A percentile compares a stretch with the other conserved stretches of the same genome.
Conservation (phyloP, 2,329 filamentous ascomycete genomes). For the Ustulina deusta region DNA sequence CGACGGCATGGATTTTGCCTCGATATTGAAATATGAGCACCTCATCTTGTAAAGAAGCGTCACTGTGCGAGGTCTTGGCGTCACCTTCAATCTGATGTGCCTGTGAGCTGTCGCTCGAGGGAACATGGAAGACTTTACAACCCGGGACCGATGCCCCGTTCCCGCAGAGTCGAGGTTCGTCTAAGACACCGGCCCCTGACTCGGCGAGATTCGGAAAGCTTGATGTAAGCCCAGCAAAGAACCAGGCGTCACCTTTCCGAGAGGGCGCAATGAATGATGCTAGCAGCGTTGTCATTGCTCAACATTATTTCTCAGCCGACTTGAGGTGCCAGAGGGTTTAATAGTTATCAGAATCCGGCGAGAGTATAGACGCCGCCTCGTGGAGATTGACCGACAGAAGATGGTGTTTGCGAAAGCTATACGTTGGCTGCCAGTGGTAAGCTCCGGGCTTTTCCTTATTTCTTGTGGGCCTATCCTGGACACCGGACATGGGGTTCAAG, state of each 20-base stretch:
- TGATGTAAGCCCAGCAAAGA: conserved; percentile 65
- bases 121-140: conserved; percentile 70
- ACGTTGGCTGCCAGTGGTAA: not conserved
- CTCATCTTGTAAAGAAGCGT: conserved; percentile 63
- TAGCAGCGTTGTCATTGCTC: conserved; percentile 34
- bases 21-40: conserved; percentile 74
- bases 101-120: conserved; percentile 54
- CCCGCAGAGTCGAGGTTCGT: conserved; percentile 54
- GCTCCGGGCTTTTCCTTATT: not conserved
- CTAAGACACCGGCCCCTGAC: conserved; percentile 54
- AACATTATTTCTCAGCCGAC: not conserved
- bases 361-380: not conserved
- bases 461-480: conserved; percentile 21
- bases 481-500: not conserved
- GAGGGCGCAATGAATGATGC: conserved; percentile 38
- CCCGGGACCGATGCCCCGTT: conserved; percentile 57
- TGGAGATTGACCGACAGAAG: not conserved
- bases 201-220: conserved; percentile 65
- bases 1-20: conserved; percentile 73
- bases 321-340: not conserved
- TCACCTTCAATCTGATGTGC: conserved; percentile 55
- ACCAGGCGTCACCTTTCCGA: conserved; percentile 58
- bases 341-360: not conserved
- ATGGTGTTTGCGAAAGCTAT: not conserved
- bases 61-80: conserved; percentile 45